Base-by-base conservation (phyloP, 768 basidiomycete genomes). In the Pleurotus tuoliensis region DNA sequence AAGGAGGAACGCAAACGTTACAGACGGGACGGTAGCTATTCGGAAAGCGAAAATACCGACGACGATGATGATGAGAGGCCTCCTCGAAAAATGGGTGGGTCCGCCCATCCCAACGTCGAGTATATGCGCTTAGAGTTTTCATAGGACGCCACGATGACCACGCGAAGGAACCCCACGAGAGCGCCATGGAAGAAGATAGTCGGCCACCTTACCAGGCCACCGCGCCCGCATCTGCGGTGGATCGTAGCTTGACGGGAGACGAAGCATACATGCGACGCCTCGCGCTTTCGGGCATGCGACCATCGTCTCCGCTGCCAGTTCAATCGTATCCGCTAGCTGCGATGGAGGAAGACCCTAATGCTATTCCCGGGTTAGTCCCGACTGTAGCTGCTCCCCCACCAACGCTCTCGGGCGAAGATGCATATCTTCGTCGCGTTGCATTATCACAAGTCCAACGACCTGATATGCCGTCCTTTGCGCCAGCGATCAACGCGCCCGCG, bases 231-330 rank as follows among this genome's bases (percentile, higher is more conserved):
- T 65, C 70, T 30, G 25, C 48, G 1, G 68, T 80, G 0, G 78
- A 82, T 25, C 69, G 70, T 34, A 72, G 68, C 38, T 71, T 86
- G 61, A 83, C 83, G 2, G 90, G 89, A n/a, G 90, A 92, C 47
- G 91, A 90, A 64, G 89, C 86, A 1, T 92, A 83, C 64, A 84
- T 85, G 61, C 83, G 86, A 41, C 83, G 90, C 11, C 73, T 90
- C 9, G 87, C 86, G n/a, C 74, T 92, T 79, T 84, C 84, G 7
- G 71, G 69, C 13, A 61, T 60, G 13, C 63, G 60, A 27, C 57
- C 61, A 11, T 53, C 61, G 55, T 58, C 66, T 2, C 62, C 64
- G 22, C 52, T 58, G 11, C 9, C 11, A 15, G 16, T 25, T 9
- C 37, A 18, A 13, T 27, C 56, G 64, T 13, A 53, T 56, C 6